Base-by-base conservation (phyloP, 2,329 filamentous ascomycete species). In the Sclerotinia trifoliorum region DNA sequence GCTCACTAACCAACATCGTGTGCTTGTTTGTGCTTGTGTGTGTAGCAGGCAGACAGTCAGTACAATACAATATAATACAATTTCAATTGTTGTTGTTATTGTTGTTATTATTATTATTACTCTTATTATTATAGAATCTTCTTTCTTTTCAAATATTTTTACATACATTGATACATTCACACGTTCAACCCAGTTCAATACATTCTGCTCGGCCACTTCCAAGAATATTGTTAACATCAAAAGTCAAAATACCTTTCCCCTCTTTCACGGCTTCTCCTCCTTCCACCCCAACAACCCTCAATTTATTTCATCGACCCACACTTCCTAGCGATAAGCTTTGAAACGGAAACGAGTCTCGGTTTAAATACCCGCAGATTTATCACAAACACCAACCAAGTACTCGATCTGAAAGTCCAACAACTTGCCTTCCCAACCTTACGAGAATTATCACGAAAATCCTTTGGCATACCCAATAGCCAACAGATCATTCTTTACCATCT, bases 301-400 rank as follows among this genome's bases (percentile, higher is more conserved):
- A 39, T 65, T 35, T 61, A 24, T 46, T 61, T 44, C 19, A 61
- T 66, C 55, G 65, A 66, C 65, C 65, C 65, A 66, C 58, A 35
- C 55, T 61, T 48, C 54, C 55, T 46, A 51, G 54, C 61, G 60
- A 64, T 61, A 58, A 63, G 48, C 69, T 49, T 57, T 68, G 61
- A 60, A 67, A 66, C 58, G 32, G 54, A 56, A 51, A 56, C 70
- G 66, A 61, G 58, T 60, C 64, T 69, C 62, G 39, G 49, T 66
- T 65, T 66, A 19, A 66, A 61, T 66, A 61, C 65, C 65, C 32
- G 46, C 64, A 48, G 55, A 60, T 49, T 42, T 46, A 65, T 65
- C 57, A 35, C 60, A 17, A 67, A 29, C 26, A 66, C 58, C 55
- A 66, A 58, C 55, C 32, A 24, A 60, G 17, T 26, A 46, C 24